phyloP scores from a whole-genome alignment of 805 yeast species.

The Saccharomycopsis microspora region DNA sequence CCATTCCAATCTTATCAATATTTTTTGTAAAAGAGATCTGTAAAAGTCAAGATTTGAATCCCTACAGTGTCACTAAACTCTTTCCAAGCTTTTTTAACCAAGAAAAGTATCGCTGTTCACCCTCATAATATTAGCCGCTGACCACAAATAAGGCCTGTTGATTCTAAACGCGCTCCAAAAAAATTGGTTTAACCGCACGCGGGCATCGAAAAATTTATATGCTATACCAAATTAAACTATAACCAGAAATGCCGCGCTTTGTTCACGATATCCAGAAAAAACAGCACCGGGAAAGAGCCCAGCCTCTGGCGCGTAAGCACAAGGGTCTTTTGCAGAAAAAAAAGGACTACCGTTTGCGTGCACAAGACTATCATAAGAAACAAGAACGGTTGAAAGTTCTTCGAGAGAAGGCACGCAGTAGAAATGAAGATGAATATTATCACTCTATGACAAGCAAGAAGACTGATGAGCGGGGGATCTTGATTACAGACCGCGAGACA shows the following conservation, averaged over 20 bases:
- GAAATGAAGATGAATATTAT: slow-evolving; percentile 93
- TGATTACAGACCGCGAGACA: slow-evolving; percentile 45
- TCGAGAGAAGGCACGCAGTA: slow-evolving; percentile 54
- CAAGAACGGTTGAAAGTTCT: slow-evolving; percentile 55
- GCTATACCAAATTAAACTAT: too few relatives aligned
- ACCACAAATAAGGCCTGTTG: too few relatives aligned
- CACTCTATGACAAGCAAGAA: slow-evolving; percentile 75
- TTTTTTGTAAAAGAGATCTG: too few relatives aligned
- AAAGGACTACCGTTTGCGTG: slow-evolving; percentile 67
- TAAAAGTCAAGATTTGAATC: too few relatives aligned
- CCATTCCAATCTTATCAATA: too few relatives aligned
- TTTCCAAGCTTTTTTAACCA: too few relatives aligned
- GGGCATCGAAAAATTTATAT: too few relatives aligned
- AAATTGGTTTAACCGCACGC: too few relatives aligned
- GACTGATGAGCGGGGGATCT: slow-evolving; percentile 61
- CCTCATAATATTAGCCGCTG: too few relatives aligned
- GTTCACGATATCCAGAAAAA: slow-evolving; percentile 91
- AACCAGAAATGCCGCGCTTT: slow-evolving; percentile 53
- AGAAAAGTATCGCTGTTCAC: too few relatives aligned
- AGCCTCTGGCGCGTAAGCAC: slow-evolving; percentile 59
- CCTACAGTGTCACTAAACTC: too few relatives aligned
- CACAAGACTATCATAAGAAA: slow-evolving; percentile 51
- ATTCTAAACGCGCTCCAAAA: too few relatives aligned
- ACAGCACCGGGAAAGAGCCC: slow-evolving; percentile 92
- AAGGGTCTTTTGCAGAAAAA: slow-evolving; percentile 90